Evolutionary conservation across 2,329 filamentous ascomycete species (phyloP).

Genomic region (Colletotrichum chrysophilum): DNA sequence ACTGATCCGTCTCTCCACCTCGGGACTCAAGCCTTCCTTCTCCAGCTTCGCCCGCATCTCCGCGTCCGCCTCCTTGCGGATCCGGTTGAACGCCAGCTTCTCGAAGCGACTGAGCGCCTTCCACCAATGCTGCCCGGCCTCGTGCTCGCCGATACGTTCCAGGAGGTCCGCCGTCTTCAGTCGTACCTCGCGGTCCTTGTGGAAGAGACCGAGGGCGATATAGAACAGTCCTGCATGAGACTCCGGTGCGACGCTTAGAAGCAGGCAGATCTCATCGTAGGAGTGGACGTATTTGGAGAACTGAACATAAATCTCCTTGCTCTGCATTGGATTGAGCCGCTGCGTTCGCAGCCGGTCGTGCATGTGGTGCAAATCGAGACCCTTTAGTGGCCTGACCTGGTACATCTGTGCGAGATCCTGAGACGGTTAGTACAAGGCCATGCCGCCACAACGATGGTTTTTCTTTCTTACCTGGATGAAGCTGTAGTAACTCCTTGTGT

Average conservation of each 20-base stretch:
- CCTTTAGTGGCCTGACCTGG: conserved; percentile 71
- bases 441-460: neutral
- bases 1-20: conserved; percentile 54
- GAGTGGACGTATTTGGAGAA: conserved; percentile 77
- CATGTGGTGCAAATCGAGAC: conserved; percentile 89
- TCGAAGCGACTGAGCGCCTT: conserved; percentile 83
- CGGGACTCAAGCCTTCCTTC: conserved; percentile 45
- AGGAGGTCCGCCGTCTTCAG: conserved; percentile 79
- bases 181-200: conserved; percentile 82
- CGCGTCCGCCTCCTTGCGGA: conserved; percentile 69
- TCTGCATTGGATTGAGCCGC: conserved; percentile 76
- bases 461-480: conserved; percentile 76
- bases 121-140: conserved; percentile 95
- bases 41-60: conserved; percentile 54
- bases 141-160: conserved; percentile 82
- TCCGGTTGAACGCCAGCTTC: conserved; percentile 82
- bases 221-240: conserved; percentile 91
- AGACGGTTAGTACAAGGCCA: conserved; percentile 14
- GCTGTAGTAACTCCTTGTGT: conserved; percentile 92
- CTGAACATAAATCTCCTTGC: conserved; percentile 84
- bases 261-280: conserved; percentile 85
- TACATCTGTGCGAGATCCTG: conserved; percentile 72
- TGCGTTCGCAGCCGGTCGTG: conserved; percentile 89
- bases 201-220: conserved; percentile 87
- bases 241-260: conserved; percentile 83